Base-by-base conservation (phyloP, 305 asterid genomes). In the Ajuga reptans region DNA sequence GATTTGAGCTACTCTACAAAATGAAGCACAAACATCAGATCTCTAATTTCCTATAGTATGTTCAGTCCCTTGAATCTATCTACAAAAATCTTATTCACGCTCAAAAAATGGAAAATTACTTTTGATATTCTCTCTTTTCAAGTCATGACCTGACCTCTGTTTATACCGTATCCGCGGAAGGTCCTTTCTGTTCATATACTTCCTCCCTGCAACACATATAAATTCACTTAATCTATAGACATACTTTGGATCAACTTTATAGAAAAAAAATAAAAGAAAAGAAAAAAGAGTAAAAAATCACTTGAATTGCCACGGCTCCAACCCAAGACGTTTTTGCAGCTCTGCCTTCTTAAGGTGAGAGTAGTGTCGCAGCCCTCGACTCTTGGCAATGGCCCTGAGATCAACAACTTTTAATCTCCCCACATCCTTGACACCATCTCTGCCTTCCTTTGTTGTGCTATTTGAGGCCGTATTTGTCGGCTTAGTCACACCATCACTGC, bases 351-450 rank as follows among this genome's bases (percentile, higher is more conserved):
- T 63, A 56, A 66, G 79, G 21, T 69, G 78, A 27, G 50, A 57
- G 71, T 75, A 67, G 15, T 78, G 27, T 15, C 3, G 78, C 70
- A 83, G 0, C 1, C 76, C 68, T 69, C 46, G 81, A 8, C 57
- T 64, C 79, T 64, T 84, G 24, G 87, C 85, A 42, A 83, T 73
- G 50, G 47, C 73, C 75, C 49, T 78, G 71, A 87, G 87, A 43
- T 79, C 47, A 5, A 0, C 63, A 63, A 59, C 2, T 15, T 68
- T 37, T 73, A 80, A 47, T 2, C 4, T 16, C 37, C 53, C 18
- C 29, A 56, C 69, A 73, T 51, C 69, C 58, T 60, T 24, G 9
- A 5, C 21, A 21, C 18, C 64, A 31, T 37, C 50, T 18, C 17
- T 54, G 34, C 50, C 60, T 49, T 37, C 51, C 55, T 49, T 45